phyloP scores from a whole-genome alignment of 495 filamentous ascomycete species.

The Trichoderma erinaceum region DNA sequence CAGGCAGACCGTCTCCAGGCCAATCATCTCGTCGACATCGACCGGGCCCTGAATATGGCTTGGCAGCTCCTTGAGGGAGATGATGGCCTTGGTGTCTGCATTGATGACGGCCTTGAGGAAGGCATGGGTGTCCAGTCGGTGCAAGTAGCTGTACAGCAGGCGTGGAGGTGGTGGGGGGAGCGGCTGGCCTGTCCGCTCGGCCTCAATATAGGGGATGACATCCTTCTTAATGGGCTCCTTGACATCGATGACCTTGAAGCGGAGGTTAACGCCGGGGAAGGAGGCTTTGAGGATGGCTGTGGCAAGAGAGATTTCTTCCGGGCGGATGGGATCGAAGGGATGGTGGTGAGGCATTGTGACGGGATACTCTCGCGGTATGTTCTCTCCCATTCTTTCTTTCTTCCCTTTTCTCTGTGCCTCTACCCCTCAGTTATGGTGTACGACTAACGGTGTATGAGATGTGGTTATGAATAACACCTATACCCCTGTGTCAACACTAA shows the following conservation, averaged over 20 bases:
- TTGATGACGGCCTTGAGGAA: conserved; percentile 2
- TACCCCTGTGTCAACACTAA: too few species aligned
- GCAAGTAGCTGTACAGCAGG: neutral
- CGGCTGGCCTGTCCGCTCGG: neutral
- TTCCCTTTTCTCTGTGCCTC: too few species aligned
- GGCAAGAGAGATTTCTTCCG: conserved; percentile 54
- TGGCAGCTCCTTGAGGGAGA: conserved; percentile 80
- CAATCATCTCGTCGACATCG: conserved; percentile 12
- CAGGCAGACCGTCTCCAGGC: conserved; percentile 78
- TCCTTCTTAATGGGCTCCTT: conserved; percentile 14
- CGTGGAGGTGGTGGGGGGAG: neutral
- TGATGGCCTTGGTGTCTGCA: conserved; percentile 37
- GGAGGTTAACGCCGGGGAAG: neutral
- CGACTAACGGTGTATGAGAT: too few species aligned
- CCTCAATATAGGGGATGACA: conserved; percentile 16
- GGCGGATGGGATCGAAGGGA: conserved; percentile 79
- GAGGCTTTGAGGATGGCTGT: conserved; percentile 2
- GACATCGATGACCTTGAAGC: conserved; percentile 13
- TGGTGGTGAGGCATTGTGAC: conserved; percentile 35
- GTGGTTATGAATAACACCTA: too few species aligned
- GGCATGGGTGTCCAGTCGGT: conserved; percentile 2
- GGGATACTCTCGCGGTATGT: conserved; percentile 11
- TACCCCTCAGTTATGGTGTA: too few species aligned
- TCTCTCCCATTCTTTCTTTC: neutral
- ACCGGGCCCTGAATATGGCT: conserved; percentile 47